These are phyloP conservation scores for Ophiocordyceps camponoti-leonardi DNA, from an alignment of 2,329 filamentous ascomycete species.

Conservation along the genomic window DNA sequence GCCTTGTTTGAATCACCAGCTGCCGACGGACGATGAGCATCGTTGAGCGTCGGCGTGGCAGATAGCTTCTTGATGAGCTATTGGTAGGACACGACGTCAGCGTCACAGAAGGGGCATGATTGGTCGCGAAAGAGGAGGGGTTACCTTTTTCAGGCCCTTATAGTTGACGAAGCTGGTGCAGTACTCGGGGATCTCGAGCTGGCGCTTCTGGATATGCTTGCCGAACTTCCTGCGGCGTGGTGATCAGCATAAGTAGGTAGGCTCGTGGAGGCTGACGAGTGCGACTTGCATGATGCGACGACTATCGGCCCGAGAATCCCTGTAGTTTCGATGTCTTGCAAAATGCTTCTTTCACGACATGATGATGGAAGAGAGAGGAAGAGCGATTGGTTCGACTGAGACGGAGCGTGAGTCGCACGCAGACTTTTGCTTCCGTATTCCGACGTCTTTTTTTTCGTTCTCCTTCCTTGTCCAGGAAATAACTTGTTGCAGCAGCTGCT, in stretches of 20 bases:
- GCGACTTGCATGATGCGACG: neutral
- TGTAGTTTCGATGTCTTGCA: neutral
- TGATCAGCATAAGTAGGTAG: neutral
- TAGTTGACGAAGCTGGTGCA: conserved; percentile 98
- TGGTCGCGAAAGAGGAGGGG: neutral
- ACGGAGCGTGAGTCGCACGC: neutral
- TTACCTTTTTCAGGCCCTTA: conserved; percentile 94
- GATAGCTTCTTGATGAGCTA: conserved; percentile 98
- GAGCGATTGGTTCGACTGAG: neutral
- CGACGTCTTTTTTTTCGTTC: neutral
- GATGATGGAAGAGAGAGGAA: neutral
- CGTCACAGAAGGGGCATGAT: neutral
- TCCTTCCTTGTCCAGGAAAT: too few species aligned
- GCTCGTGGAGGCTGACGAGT: neutral
- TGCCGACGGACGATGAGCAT: conserved; percentile 27
- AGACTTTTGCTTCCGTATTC: neutral
- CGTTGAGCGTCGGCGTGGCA: conserved; percentile 71
- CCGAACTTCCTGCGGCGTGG: conserved; percentile 74
- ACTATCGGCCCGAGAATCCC: neutral
- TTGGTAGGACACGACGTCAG: conserved; percentile 2
- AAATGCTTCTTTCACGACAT: neutral
- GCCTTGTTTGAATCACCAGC: conserved; percentile 80
- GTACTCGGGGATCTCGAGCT: conserved; percentile 98
- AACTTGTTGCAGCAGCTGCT: too few species aligned
- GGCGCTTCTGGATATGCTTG: conserved; percentile 97